Evolutionary conservation across 768 basidiomycete genomes (phyloP), one percentile per base, ranked within the genome.

Genomic region (Lactarius trivialis): DNA sequence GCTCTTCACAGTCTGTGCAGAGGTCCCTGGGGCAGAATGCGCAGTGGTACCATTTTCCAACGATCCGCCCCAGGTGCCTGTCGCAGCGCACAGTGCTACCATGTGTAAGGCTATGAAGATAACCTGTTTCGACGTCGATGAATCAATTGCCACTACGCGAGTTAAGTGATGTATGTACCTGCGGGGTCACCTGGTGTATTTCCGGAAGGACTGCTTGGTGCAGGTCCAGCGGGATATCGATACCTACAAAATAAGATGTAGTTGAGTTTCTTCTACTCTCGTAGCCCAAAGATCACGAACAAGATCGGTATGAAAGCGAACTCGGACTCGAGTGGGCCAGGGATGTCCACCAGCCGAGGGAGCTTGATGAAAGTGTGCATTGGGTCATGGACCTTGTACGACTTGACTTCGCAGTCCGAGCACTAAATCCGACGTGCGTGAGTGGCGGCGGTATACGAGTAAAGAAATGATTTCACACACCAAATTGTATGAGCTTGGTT

Each of bases 11-110:
- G 30, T 80, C 80, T 43, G 85, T 84, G 74, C 95, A 97, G 19
- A 96, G 76, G 71, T 98, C 95, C 67, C 82, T 85, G 6, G 81
- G 79, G 70, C 94, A 97, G 70, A 92, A 91, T 4, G 85, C 92
- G 69, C 95, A 98, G 67, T 89, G 83, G 74, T 86, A 89, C 95
- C 95, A 98, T 67, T 84, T 82, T 17, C 95, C 95, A n/a, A 78
- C 74, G 58, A 97, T 95, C 55, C 79, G 81, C 30, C 80, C 81
- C 78, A 92, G 83, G 72, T 94, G 95, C 50, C 86, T 82, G 74
- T 97, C 95, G 68, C 95, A 98, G 7, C 92, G 73, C 8, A 92
- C 89, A 21, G 80, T 75, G 3, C 75, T 68, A n/a, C n/a, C n/a
- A 71, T 94, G 91, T 48, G 77, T 68, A 17, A 94, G 77, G 36